phyloP scores from a whole-genome alignment of 257 asterid species.

The Plectranthus barbatus region DNA sequence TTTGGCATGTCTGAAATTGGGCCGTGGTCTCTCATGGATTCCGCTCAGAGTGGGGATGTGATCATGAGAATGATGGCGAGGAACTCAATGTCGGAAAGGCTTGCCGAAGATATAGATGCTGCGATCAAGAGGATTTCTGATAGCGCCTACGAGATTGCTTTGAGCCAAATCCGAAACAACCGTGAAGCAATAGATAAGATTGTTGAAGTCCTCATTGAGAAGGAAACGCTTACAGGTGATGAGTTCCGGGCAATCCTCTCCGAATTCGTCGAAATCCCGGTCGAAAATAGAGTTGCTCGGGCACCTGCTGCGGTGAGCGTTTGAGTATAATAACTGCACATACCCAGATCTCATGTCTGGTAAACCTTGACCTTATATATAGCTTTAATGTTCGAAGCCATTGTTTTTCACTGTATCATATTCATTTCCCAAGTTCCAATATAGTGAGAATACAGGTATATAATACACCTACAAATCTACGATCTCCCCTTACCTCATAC shows the following conservation, averaged over 20 bases:
- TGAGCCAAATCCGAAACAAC: constrained; percentile 70
- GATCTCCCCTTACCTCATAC: no score
- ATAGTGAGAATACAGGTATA: no score
- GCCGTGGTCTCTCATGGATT: constrained; percentile 91
- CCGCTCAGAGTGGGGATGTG: constrained; percentile 71
- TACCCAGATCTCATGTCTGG: no score
- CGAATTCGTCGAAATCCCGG: constrained; percentile 69
- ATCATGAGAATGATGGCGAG: constrained; percentile 97
- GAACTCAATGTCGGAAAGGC: constrained; percentile 89
- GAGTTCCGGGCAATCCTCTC: constrained; percentile 90
- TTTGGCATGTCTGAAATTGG: constrained; percentile 95
- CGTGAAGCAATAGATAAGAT: constrained; percentile 87
- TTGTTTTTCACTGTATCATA: no score
- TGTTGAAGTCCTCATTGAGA: constrained; percentile 80
- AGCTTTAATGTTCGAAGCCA: neutral
- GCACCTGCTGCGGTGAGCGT: constrained; percentile 49
- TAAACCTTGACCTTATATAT: no score
- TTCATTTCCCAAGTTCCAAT: neutral
- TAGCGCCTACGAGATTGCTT: constrained; percentile 68
- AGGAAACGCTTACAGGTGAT: constrained; percentile 82
- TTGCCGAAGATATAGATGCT: constrained; percentile 84
- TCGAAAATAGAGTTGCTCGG: constrained; percentile 52
- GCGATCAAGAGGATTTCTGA: constrained; percentile 79
- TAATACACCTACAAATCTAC: no score
- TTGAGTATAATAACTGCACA: constrained; percentile 18